Evolutionary conservation across 2,329 filamentous ascomycete genomes (phyloP), one percentile per base, ranked within the genome.

Genomic region (Colletotrichum echinochloae): DNA sequence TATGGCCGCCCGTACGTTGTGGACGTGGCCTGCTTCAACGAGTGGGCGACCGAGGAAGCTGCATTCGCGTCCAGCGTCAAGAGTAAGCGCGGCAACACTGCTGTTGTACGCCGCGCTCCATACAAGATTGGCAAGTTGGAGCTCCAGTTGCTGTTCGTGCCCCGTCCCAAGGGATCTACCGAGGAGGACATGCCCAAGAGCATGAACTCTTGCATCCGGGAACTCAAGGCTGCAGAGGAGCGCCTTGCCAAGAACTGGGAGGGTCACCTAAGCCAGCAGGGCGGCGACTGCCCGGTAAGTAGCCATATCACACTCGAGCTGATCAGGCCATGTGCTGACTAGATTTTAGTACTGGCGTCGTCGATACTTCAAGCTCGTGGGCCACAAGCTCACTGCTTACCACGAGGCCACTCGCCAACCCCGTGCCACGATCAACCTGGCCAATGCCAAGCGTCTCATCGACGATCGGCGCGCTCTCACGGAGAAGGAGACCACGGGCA

Each of bases 161-260:
- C 96, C 0, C 94, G 95, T 76, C 95, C 96, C 5, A 95, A 94
- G 84, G 92, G 92, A 54, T 87, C 91, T 37, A 90, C 90, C 60
- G 96, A 98, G 74, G 95, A 98, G 20, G 95, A 98, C 75, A 98
- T 99, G 94, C 96, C 96, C 65, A 98, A 98, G 90, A 98, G 95
- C 84, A 97, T 99, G 95, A 97, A 96, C 81, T 93, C 94, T 52
- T 97, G 94, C 80, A 92, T 98, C 75, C 89, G 96, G 23, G 96
- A 98, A 83, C 90, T 99, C 83, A 94, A 92, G 81, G 94, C 95
- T 62, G 94, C 95, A 2, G 94, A 97, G 79, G 92, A 93, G 79
- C 88, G 93, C 72, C 88, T 92, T 72, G 87, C 91, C 59, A 90
- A 92, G 72, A 92, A 90, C 75, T 97, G 89, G 86, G 95, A 99